Evolutionary conservation across 306 rosid genomes (phyloP), one percentile per base, ranked within the genome.

Genomic region (Calophaca sinica): DNA sequence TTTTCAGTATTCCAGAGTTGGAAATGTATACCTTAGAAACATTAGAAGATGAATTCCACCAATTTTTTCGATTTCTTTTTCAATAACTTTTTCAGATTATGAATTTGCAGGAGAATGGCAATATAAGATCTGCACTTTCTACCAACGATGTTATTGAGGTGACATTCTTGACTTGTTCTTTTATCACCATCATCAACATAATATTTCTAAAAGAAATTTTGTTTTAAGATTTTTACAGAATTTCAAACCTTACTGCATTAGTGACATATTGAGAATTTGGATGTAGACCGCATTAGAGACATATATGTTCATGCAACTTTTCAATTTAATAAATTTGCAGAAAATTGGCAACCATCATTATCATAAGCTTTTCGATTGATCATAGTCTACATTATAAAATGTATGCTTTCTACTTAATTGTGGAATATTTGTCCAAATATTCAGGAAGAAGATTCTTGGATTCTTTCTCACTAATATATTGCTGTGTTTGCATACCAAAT

Each of bases 91-190:
- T 55, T 44, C 48, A 54, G 52, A 4, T 71, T 42, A 71, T 78
- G 72, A 70, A 73, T 66, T 20, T 86, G 79, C 87, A 94, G 99
- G 96, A 85, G 81, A 86, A 87, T 78, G 80, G 84, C 78, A 94
- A 94, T 58, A 9, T 94, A 80, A 92, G 85, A 85, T 57, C 93
- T 62, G 97, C 97, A 14, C 85, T 94, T 26, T 80, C 96, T 68
- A 86, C 93, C 44, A 32, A 85, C 3, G 88, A 90, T 84, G 96
- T 94, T 28, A 86, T 94, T 80, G 96, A 94, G 96, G 99, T 89
- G 75, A 73, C 46, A 62, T 62, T 77, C 61, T 45, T 66, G 14
- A 11, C 59, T 67, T 71, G 12, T 59, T 76, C 38, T 29, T 29
- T 20, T 62, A 2, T 62, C 44, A 38, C 13, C 6, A 7, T 9